Percentiles rank a stretch among this genome's conserved stretches.
phyloP scores from a whole-genome alignment of 306 rosid species.

The Sicyos edulis region DNA sequence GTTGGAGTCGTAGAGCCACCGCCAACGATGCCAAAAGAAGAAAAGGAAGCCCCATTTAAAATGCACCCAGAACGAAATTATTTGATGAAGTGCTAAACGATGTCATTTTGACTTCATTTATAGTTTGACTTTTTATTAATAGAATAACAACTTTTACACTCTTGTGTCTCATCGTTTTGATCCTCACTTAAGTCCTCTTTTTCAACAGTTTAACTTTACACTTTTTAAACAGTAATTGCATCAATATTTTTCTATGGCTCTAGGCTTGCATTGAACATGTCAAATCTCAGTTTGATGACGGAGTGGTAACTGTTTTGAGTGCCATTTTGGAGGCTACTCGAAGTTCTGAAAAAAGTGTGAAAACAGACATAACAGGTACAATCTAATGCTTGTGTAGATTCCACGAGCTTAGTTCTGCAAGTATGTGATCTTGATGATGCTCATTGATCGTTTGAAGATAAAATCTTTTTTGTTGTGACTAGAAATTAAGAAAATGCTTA shows the following conservation, averaged over 20 bases:
- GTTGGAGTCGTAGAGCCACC: no score
- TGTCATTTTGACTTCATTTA: no score
- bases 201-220: no score
- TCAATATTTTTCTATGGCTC: slow-evolving; percentile 17
- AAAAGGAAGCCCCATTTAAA: no score
- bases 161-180: no score
- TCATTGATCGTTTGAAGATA: background rate
- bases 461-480: background rate
- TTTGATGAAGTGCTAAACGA: no score
- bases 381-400: slow-evolving; percentile 18
- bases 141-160: no score
- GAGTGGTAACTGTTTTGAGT: slow-evolving; percentile 54
- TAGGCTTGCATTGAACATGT: slow-evolving; percentile 74
- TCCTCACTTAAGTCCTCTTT: no score
- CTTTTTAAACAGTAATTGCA: background rate
- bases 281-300: slow-evolving; percentile 64
- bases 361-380: slow-evolving; percentile 61
- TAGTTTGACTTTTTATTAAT: no score
- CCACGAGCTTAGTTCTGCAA: background rate
- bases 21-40: no score
- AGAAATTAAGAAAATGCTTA: background rate
- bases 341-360: slow-evolving; percentile 53
- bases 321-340: slow-evolving; percentile 66
- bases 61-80: no score
- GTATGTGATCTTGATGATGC: slow-evolving; percentile 3